Evolutionary conservation across 495 filamentous ascomycete species (phyloP).

Genomic region (Penicillium longicatenatum): DNA sequence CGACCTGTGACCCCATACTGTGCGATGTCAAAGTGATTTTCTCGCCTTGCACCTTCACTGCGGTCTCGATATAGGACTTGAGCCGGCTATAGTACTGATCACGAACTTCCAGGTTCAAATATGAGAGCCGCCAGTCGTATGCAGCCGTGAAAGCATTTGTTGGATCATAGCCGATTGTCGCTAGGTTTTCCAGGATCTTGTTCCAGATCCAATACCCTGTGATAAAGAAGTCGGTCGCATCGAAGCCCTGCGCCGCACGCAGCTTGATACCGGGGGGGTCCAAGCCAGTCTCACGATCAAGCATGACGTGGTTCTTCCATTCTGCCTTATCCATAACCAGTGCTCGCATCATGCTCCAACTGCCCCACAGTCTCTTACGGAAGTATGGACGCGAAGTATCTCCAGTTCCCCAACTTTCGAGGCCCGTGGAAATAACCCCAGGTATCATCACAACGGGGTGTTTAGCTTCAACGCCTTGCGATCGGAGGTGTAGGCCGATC

Average conservation of each 20-base stretch:
- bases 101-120: slow-evolving; percentile 80
- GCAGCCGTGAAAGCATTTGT: slow-evolving; percentile 94
- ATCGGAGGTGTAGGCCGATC: slow-evolving; percentile 76
- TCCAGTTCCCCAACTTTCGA: slow-evolving; percentile 94
- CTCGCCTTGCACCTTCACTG: slow-evolving; percentile 63
- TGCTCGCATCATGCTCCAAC: slow-evolving; percentile 97
- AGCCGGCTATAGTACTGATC: slow-evolving; percentile 93
- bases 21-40: slow-evolving; percentile 91
- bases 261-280: slow-evolving; percentile 93
- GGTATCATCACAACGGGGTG: slow-evolving; percentile 97
- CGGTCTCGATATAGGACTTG: slow-evolving; percentile 86
- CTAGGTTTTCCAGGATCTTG: slow-evolving; percentile 95
- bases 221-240: slow-evolving; percentile 90
- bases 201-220: slow-evolving; percentile 98
- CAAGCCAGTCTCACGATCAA: slow-evolving; percentile 86
- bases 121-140: slow-evolving; percentile 98
- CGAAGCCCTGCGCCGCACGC: slow-evolving; percentile 93
- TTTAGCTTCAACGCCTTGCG: slow-evolving; percentile 79
- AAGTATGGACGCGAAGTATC: slow-evolving; percentile 84
- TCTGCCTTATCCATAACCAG: slow-evolving; percentile 87
- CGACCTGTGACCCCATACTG: slow-evolving; percentile 95
- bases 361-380: slow-evolving; percentile 90
- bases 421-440: slow-evolving; percentile 93
- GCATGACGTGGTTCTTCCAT: slow-evolving; percentile 97
- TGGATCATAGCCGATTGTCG: slow-evolving; percentile 93